phyloP scores from a whole-genome alignment of 2,329 filamentous ascomycete genomes.

The Sclerotinia borealis region DNA sequence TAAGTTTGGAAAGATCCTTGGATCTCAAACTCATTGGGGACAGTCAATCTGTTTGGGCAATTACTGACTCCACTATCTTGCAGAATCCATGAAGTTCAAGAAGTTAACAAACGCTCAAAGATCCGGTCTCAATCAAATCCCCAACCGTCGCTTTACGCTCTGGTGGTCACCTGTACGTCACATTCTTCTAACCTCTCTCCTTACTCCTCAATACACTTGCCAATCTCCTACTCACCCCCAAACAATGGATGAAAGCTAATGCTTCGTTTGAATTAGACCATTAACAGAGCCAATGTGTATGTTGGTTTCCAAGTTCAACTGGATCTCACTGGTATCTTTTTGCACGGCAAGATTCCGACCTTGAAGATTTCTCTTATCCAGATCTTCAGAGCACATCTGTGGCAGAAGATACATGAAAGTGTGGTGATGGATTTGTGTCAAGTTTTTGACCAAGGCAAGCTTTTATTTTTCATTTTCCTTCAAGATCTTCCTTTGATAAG shows the following conservation, averaged over 20 bases:
- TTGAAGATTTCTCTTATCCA: conserved; percentile 97
- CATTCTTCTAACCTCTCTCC: conserved; percentile 35
- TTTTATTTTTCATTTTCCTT: not conserved
- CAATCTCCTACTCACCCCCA: not conserved
- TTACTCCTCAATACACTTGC: not conserved
- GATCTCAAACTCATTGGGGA: too few species aligned
- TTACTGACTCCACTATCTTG: conserved; percentile 25
- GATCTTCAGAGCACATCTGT: conserved; percentile 98
- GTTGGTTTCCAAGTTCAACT: conserved; percentile 99
- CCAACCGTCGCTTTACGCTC: conserved; percentile 94
- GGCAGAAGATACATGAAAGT: conserved; percentile 99
- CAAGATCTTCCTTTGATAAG: not conserved
- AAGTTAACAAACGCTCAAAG: conserved; percentile 96
- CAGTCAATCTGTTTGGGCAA: too few species aligned
- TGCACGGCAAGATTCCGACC: conserved; percentile 98
- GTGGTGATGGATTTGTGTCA: conserved; percentile 99
- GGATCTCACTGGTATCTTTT: conserved; percentile 95
- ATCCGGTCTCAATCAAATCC: conserved; percentile 96
- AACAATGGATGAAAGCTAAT: not conserved
- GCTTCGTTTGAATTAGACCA: conserved; percentile 49
- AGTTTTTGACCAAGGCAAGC: conserved; percentile 91
- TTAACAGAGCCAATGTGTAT: conserved; percentile 94
- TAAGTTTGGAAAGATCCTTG: too few species aligned
- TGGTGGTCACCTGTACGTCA: conserved; percentile 98
- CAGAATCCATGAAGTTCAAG: conserved; percentile 87